Base-by-base conservation (phyloP, 129 eudicot species). In the Erigeron canadensis region DNA sequence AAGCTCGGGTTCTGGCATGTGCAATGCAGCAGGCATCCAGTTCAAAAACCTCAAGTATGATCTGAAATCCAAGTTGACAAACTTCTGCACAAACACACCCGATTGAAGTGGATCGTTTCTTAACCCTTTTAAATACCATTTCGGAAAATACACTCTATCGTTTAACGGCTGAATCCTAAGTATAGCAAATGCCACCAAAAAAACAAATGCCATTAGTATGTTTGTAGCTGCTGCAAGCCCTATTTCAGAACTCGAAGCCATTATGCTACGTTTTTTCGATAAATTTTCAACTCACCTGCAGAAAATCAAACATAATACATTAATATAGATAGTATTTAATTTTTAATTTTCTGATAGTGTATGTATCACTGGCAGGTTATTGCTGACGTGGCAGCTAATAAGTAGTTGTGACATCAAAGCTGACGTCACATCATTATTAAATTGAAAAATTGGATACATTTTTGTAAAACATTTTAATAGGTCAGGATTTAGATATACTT, bases 1-100 rank as follows among this genome's bases (percentile, higher is more conserved):
- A 22, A 92, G 91, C 87, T 92, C 98, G 19, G 86, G 79, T 72
- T 92, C 98, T 5, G 96, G 98, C 96, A 92, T 92, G 70, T 55
- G 83, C 70, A 92, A 22, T 66, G 98, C 98, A 72, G 85, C 91
- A 8, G 96, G 98, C 82, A 92, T 86, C 98, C 98, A 92, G 55
- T 83, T 89, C 53, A 92, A 75, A 78, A 92, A 92, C 65, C 76
- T 84, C 67, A 92, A 75, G 71, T 92, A 92, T 8, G 98, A 84
- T 37, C 83, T 76, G 72, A 81, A 84, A 71, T 92, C 96, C 82
- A 92, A 70, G 73, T 89, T 92, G 55, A 92, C 91, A 81, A 88
- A 66, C 76, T 86, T 86, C 21, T 68, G 69, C 19, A 85, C 93
- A 74, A 88, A 77, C 21, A 86, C 87, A 18, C 96, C 96, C 0